Evolutionary conservation across 306 rosid species (phyloP).

Genomic region (Parietaria judaica): DNA sequence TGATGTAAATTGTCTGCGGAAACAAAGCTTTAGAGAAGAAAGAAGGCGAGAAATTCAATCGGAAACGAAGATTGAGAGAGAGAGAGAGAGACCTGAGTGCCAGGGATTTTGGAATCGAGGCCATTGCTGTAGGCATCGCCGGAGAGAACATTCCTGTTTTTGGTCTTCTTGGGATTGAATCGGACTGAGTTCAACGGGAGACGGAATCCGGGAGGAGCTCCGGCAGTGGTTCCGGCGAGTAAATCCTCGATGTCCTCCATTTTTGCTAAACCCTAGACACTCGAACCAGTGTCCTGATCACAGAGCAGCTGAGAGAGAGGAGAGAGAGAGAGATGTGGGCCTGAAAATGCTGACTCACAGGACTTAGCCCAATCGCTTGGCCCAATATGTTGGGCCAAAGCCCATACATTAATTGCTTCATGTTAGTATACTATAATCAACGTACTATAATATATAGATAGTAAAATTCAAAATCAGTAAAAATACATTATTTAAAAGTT

Average conservation of each 20-base stretch:
- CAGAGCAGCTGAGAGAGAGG: not conserved
- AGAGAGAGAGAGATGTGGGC: not conserved
- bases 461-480: no score
- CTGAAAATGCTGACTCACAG: no score
- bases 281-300: not conserved
- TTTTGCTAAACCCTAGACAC: not conserved
- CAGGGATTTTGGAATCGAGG: conserved; percentile 45
- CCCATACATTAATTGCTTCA: no score
- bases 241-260: conserved; percentile 94
- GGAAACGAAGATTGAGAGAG: conserved; percentile 1
- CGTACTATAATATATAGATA: no score
- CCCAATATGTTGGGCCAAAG: no score
- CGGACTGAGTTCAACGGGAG: conserved; percentile 51
- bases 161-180: conserved; percentile 42
- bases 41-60: not conserved
- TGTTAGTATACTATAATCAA: no score
- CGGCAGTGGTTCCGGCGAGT: conserved; percentile 33
- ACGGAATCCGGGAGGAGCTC: conserved; percentile 68
- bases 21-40: not conserved
- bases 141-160: conserved; percentile 8
- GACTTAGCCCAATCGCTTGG: no score
- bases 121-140: conserved; percentile 13
- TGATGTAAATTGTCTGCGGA: conserved; percentile 65
- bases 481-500: no score
- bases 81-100: conserved; percentile 54